These are phyloP conservation scores for Graphilbum fragrans DNA, from an alignment of 2,329 filamentous ascomycete genomes.

Conservation along the genomic window DNA sequence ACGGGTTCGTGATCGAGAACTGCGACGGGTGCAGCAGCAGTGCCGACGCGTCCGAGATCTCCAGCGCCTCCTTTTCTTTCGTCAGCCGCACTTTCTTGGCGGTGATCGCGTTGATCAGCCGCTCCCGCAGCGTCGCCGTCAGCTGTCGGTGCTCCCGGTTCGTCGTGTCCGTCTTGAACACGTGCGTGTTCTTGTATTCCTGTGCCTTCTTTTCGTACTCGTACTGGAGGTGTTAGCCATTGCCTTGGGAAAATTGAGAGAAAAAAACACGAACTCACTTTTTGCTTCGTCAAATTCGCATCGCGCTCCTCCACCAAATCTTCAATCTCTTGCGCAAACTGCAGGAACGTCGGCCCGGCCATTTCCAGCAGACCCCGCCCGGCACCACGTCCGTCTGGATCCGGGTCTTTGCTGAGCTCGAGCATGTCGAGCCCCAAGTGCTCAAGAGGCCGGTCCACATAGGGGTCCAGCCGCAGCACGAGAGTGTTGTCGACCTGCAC, in stretches of 20 bases:
- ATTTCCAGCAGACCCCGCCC: constrained; percentile 52
- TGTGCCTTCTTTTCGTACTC: constrained; percentile 51
- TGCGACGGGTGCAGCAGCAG: constrained; percentile 37
- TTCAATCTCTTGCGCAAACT: constrained; percentile 79
- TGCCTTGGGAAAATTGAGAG: neutral
- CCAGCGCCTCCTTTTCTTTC: constrained; percentile 55
- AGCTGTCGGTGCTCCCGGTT: constrained; percentile 48
- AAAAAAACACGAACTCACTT: constrained; percentile 43
- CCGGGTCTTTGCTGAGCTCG: constrained; percentile 22
- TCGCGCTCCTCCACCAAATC: constrained; percentile 81
- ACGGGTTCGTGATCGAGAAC: constrained; percentile 52
- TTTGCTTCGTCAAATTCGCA: constrained; percentile 66
- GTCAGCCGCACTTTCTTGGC: constrained; percentile 52
- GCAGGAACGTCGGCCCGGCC: constrained; percentile 73
- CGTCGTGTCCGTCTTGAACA: constrained; percentile 51
- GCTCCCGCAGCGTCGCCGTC: constrained; percentile 48
- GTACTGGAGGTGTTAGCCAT: constrained; percentile 26
- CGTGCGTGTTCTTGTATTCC: constrained; percentile 46
- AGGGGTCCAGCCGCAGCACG: constrained; percentile 75
- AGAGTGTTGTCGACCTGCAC: constrained; percentile 86
- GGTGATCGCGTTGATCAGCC: constrained; percentile 53
- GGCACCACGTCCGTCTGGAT: constrained; percentile 18
- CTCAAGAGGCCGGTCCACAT: constrained; percentile 40
- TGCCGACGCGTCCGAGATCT: constrained; percentile 54
- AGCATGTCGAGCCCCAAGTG: constrained; percentile 15